A percentile compares a stretch with the other conserved stretches of the same genome.
Evolutionary conservation across 495 filamentous ascomycete species (phyloP).

Genomic region (Penicillium tannophilum): DNA sequence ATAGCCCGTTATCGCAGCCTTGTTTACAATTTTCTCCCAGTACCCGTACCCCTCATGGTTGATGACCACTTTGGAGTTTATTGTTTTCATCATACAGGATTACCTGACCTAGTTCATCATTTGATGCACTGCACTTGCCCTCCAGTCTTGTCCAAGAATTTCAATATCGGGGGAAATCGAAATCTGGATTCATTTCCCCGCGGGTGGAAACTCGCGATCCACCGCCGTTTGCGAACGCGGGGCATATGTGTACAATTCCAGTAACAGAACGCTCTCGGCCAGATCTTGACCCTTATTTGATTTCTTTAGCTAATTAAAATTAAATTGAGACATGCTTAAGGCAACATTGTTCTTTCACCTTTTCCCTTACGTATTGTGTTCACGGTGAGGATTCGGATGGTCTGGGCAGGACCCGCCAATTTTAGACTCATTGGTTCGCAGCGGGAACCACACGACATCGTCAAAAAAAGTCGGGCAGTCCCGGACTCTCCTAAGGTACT

Average conservation of each 20-base stretch:
- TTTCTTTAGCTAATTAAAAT: not conserved
- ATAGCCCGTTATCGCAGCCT: not conserved
- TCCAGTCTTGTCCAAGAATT: not conserved
- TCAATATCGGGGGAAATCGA: not conserved
- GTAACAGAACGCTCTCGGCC: not conserved
- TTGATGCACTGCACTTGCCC: not conserved
- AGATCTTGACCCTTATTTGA: not conserved
- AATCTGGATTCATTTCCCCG: constrained; percentile 1
- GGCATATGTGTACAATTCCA: not conserved
- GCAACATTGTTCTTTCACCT: not conserved
- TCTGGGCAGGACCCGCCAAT: constrained; percentile 9
- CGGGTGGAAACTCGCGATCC: constrained; percentile 1
- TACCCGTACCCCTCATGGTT: not conserved
- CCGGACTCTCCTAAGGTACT: constrained; percentile 26
- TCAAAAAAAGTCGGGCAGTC: constrained; percentile 26
- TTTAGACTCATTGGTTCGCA: constrained; percentile 1
- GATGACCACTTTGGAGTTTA: not conserved
- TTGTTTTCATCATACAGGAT: not conserved
- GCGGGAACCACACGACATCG: not conserved
- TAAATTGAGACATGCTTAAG: constrained; percentile 9
- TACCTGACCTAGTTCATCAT: not conserved
- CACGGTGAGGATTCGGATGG: not conserved
- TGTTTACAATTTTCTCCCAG: not conserved
- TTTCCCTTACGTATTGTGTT: constrained; percentile 13
- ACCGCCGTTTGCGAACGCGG: constrained; percentile 11